Conservation (phyloP, 768 basidiomycete genomes). For the Pholiota molesta region DNA sequence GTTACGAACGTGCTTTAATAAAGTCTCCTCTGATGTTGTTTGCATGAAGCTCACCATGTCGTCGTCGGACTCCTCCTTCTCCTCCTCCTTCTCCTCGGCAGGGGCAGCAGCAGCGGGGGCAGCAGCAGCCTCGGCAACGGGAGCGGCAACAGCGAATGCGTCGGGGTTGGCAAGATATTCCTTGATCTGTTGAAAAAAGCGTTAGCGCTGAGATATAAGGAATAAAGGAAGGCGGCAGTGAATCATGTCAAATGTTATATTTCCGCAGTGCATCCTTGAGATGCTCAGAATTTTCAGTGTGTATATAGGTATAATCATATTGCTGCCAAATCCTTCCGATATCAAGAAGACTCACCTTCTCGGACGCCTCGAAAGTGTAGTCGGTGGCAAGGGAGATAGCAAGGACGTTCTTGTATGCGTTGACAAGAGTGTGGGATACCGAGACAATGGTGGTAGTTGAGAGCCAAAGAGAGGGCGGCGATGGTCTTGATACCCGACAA, state of each 20-base stretch:
- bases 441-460: slow-evolving; percentile 95
- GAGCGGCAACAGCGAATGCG: slow-evolving; percentile 87
- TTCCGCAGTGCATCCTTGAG: slow-evolving; percentile 45
- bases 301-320: slow-evolving; percentile 37
- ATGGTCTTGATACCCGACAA: slow-evolving; percentile 92
- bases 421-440: slow-evolving; percentile 93
- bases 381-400: slow-evolving; percentile 89
- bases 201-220: slow-evolving; percentile 18
- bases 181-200: slow-evolving; percentile 65
- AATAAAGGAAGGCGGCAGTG: slow-evolving; percentile 1
- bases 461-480: slow-evolving; percentile 93
- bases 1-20: slow-evolving; percentile 28
- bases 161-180: slow-evolving; percentile 98
- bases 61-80: slow-evolving; percentile 86
- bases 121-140: slow-evolving; percentile 57
- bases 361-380: slow-evolving; percentile 91
- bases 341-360: slow-evolving; percentile 66
- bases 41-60: slow-evolving; percentile 69
- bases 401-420: slow-evolving; percentile 98
- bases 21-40: neutral
- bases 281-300: slow-evolving; percentile 91
- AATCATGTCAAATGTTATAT: slow-evolving; percentile 32
- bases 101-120: slow-evolving; percentile 61
- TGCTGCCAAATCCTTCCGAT: slow-evolving; percentile 13
- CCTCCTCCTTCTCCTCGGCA: slow-evolving; percentile 76